These are phyloP conservation scores for Cadophora sp. DNA, from an alignment of 2,329 filamentous ascomycete genomes.

Conservation along the genomic window DNA sequence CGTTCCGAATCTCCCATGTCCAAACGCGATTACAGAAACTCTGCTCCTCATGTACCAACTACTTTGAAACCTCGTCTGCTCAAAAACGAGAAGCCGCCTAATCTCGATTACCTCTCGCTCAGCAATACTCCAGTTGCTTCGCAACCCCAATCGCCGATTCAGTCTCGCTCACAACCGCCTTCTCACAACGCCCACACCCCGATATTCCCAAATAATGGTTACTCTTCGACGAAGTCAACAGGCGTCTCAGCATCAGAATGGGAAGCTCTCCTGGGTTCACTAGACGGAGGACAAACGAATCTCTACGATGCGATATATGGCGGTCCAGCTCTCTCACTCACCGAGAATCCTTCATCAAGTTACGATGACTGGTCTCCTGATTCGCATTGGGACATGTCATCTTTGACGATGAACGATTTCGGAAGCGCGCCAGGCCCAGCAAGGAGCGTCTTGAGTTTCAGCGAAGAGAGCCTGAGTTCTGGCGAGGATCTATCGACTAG, in stretches of 20 bases:
- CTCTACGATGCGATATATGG: slow-evolving; percentile 87
- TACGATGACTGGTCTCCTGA: slow-evolving; percentile 61
- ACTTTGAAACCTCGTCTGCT: slow-evolving; percentile 30
- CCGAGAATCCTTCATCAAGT: slow-evolving; percentile 33
- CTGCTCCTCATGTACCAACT: slow-evolving; percentile 40
- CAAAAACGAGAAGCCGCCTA: slow-evolving; percentile 47
- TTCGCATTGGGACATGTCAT: slow-evolving; percentile 53
- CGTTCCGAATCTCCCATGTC: slow-evolving; percentile 45
- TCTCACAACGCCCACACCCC: slow-evolving; percentile 50
- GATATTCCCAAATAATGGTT: slow-evolving; percentile 40
- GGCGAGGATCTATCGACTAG: slow-evolving; percentile 50
- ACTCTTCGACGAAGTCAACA: slow-evolving; percentile 49
- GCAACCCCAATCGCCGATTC: slow-evolving; percentile 56
- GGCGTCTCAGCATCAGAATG: slow-evolving; percentile 73
- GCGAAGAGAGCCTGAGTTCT: slow-evolving; percentile 64
- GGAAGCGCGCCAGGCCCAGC: slow-evolving; percentile 43
- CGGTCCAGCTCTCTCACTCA: slow-evolving; percentile 54
- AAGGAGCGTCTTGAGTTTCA: slow-evolving; percentile 64
- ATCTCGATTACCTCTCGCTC: slow-evolving; percentile 66
- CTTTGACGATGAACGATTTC: slow-evolving; percentile 49
- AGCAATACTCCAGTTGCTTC: slow-evolving; percentile 54
- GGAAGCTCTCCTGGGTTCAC: slow-evolving; percentile 80
- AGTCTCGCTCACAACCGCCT: slow-evolving; percentile 39
- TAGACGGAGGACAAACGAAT: slow-evolving; percentile 81
- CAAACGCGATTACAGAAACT: slow-evolving; percentile 47